Conservation (phyloP, 2,329 filamentous ascomycete species). For the Fusarium ambrosium region DNA sequence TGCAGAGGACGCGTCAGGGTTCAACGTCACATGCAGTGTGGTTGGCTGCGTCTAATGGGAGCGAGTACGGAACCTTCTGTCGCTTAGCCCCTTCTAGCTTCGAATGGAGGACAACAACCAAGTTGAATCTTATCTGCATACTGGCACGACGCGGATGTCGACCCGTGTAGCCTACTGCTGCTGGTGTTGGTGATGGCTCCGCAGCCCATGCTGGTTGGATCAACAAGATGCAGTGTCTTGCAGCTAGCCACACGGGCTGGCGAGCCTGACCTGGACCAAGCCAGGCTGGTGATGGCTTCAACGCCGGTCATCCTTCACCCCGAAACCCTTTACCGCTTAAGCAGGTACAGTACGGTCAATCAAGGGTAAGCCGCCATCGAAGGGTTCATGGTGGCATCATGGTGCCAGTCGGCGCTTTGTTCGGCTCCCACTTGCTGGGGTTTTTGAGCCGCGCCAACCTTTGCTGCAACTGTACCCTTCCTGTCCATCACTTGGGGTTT, state of each 20-base stretch:
- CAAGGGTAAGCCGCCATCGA: slow-evolving; percentile 1
- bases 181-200: slow-evolving; percentile 8
- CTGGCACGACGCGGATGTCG: slow-evolving; percentile 18
- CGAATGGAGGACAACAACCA: slow-evolving; percentile 19
- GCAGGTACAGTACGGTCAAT: slow-evolving; percentile 15
- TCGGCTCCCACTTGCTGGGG: slow-evolving; percentile 28
- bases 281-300: slow-evolving; percentile 31
- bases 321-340: slow-evolving; percentile 6
- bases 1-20: slow-evolving; percentile 31
- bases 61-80: slow-evolving; percentile 9
- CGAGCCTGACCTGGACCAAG: slow-evolving; percentile 10
- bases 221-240: slow-evolving; percentile 4
- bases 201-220: slow-evolving; percentile 2
- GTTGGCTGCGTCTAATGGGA: slow-evolving; percentile 4
- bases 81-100: slow-evolving; percentile 22
- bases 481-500: background rate
- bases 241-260: background rate
- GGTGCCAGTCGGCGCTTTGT: slow-evolving; percentile 34
- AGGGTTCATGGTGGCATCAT: background rate
- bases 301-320: slow-evolving; percentile 22
- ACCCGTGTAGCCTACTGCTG: slow-evolving; percentile 6
- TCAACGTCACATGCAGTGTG: slow-evolving; percentile 30
- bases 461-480: background rate
- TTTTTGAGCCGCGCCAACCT: slow-evolving; percentile 34
- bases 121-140: slow-evolving; percentile 26